phyloP scores from a whole-genome alignment of 805 yeast species.

The Candida vaughaniae region DNA sequence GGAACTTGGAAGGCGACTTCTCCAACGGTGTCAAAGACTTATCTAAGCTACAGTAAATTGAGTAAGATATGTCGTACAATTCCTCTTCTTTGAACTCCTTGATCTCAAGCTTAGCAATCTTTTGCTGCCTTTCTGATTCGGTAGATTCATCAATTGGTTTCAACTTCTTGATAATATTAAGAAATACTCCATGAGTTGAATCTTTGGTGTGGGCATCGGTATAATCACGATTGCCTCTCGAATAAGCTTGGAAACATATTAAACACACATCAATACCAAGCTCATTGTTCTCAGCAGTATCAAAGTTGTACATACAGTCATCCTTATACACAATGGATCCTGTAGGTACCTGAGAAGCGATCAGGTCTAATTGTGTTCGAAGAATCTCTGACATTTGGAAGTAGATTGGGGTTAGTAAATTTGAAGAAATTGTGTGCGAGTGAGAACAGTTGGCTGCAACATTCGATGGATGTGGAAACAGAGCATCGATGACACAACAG shows the following conservation, averaged over 20 bases:
- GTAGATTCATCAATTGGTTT: slow-evolving; percentile 34
- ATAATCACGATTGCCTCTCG: slow-evolving; percentile 48
- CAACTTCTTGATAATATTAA: slow-evolving; percentile 55
- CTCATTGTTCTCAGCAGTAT: slow-evolving; percentile 50
- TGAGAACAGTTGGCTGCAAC: too few relatives aligned
- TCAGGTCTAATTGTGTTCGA: too few relatives aligned
- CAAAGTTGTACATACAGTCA: slow-evolving; percentile 87
- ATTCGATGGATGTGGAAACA: too few relatives aligned
- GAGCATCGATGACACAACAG: too few relatives aligned
- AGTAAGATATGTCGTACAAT: slow-evolving; percentile 47
- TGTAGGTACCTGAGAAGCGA: slow-evolving; percentile 1
- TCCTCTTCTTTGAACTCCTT: slow-evolving; percentile 63
- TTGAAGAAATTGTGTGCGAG: too few relatives aligned
- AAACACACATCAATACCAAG: slow-evolving; percentile 76
- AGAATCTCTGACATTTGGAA: too few relatives aligned
- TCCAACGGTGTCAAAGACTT: slow-evolving; percentile 25
- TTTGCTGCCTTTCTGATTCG: slow-evolving; percentile 23
- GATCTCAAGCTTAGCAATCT: slow-evolving; percentile 67
- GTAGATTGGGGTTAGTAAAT: too few relatives aligned
- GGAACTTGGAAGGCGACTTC: slow-evolving; percentile 21
- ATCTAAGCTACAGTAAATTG: slow-evolving; percentile 38
- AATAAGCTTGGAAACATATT: slow-evolving; percentile 68
- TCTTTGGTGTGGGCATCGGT: slow-evolving; percentile 54
- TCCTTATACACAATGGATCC: slow-evolving; percentile 55
- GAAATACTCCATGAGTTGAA: slow-evolving; percentile 53